Evolutionary conservation across 2,329 filamentous ascomycete genomes (phyloP).

Genomic region (Lecanosticta acicola): DNA sequence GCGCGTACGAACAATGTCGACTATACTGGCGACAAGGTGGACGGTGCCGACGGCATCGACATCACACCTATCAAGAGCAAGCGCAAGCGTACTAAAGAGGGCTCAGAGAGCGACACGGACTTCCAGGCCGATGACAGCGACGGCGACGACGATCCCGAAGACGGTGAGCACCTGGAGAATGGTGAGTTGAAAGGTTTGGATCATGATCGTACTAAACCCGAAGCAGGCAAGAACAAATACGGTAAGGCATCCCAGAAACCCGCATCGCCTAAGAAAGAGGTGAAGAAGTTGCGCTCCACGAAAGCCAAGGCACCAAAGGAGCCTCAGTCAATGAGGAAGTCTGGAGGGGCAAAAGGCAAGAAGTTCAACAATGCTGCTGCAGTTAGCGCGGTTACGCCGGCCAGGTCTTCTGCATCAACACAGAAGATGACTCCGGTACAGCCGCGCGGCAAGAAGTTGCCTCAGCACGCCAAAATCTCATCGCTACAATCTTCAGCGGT

Average conservation of each 20-base stretch:
- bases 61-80: slow-evolving; percentile 33
- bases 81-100: slow-evolving; percentile 33
- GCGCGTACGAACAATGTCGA: slow-evolving; percentile 54
- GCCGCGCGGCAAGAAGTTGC: neutral
- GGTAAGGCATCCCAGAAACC: slow-evolving; percentile 24
- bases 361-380: neutral
- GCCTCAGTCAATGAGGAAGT: neutral
- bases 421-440: neutral
- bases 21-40: slow-evolving; percentile 38
- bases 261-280: neutral
- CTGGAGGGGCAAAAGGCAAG: neutral
- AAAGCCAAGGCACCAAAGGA: neutral
- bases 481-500: neutral
- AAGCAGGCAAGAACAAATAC: slow-evolving; percentile 22
- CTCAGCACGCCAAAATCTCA: neutral
- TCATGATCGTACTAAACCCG: slow-evolving; percentile 25
- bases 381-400: neutral
- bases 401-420: neutral
- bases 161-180: slow-evolving; percentile 18
- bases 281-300: neutral
- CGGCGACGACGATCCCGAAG: slow-evolving; percentile 22
- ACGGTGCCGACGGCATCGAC: slow-evolving; percentile 19
- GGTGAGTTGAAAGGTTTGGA: slow-evolving; percentile 18
- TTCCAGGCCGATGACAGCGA: slow-evolving; percentile 42
- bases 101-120: slow-evolving; percentile 45